Evolutionary conservation across 2,329 filamentous ascomycete species (phyloP).

Genomic region (Pseudofabraea citricarpa): DNA sequence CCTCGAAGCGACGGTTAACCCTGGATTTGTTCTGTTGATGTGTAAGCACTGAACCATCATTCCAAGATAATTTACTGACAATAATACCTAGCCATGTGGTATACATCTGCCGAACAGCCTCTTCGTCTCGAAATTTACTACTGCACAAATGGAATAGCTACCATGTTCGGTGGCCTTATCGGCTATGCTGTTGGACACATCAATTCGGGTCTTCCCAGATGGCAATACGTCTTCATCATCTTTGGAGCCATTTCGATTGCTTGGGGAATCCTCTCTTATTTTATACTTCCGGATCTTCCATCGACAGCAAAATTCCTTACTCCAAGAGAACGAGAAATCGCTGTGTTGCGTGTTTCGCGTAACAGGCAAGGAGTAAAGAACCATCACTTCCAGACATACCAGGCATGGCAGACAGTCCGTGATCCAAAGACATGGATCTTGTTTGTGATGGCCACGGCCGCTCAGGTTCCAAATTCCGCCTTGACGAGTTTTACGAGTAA

Average conservation of each 20-base stretch:
- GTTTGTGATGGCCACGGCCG: conserved; percentile 44
- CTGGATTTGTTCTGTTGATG: conserved; percentile 46
- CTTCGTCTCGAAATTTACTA: conserved; percentile 50
- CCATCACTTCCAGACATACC: conserved; percentile 39
- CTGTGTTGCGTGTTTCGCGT: conserved; percentile 44
- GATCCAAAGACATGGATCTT: conserved; percentile 58
- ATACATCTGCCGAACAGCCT: conserved; percentile 40
- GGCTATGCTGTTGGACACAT: conserved; percentile 51
- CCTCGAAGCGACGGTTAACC: conserved; percentile 58
- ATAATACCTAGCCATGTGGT: conserved; percentile 43
- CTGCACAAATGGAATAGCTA: conserved; percentile 53
- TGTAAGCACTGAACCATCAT: conserved; percentile 17
- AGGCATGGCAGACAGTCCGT: conserved; percentile 39
- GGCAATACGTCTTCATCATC: conserved; percentile 57
- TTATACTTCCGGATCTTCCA: conserved; percentile 57
- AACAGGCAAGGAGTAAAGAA: conserved; percentile 52
- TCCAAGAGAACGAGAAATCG: conserved; percentile 48
- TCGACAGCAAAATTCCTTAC: conserved; percentile 57
- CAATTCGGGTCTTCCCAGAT: conserved; percentile 40
- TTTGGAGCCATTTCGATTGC: conserved; percentile 49
- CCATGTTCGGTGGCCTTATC: conserved; percentile 51
- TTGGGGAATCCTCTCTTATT: conserved; percentile 51
- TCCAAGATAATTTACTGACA: neutral
- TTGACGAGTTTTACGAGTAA: conserved; percentile 41
- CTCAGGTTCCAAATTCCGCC: conserved; percentile 52